Base-by-base conservation (phyloP, 495 filamentous ascomycete species). In the Podospora conica region DNA sequence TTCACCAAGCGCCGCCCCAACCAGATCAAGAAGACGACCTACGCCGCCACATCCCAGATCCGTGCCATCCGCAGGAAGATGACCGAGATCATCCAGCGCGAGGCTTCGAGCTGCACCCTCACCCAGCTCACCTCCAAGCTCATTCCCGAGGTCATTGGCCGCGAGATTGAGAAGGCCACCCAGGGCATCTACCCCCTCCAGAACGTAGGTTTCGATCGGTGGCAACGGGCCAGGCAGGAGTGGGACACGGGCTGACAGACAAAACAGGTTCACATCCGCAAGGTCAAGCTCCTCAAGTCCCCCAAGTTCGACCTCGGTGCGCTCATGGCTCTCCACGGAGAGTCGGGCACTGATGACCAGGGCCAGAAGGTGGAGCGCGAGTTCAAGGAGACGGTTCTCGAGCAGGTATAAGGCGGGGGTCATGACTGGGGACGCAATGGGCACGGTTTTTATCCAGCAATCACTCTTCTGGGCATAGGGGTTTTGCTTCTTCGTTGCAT, bases 1-100 rank as follows among this genome's bases (percentile, higher is more conserved):
- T 98, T 98, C 86, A 98, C 95, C 79, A 98, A 97, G 90, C 85
- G 91, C 78, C 87, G 95, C 73, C 92, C 93, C 69, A 98, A 98
- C 85, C 95, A 98, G 84, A 92, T 98, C 84, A 97, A 97, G 90
- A 98, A 97, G 89, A 98, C 95, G 72, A 98, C 96, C 74, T 98
- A 98, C 78, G 95, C 95, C 66, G 86, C 88, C 66, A 90, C 91
- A 71, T 97, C 94, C 65, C 95, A 98, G 82, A 97, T 98, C 79
- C 88, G 96, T 65, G 87, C 90, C 70, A 98, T 98, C 79, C 88
- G 95, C 81, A 94, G 93, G 86, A 98, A 98, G 91, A 98, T 98
- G 95, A 88, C 88, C 58, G 95, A 98, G 85, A 98, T 98, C 82
- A 97, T 98, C 78, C 87, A 91, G 79, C 91, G 92, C 71, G 95